phyloP scores from a whole-genome alignment of 495 filamentous ascomycete species.

The Penicillium egyptiacum region DNA sequence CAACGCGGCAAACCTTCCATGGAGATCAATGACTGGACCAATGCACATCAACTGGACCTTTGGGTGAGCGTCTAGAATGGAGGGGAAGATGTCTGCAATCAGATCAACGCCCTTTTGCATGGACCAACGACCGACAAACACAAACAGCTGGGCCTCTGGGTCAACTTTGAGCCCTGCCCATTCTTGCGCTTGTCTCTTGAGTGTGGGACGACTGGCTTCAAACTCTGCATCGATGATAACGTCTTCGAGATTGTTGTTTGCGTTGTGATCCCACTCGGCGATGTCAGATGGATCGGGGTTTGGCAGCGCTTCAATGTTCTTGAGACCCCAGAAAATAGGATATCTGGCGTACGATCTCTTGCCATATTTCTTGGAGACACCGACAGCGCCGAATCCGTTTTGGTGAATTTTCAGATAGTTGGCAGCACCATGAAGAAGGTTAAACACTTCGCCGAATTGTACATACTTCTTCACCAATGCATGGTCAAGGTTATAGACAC shows the following conservation, averaged over 20 bases:
- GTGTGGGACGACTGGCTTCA: conserved; percentile 56
- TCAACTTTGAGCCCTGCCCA: conserved; percentile 71
- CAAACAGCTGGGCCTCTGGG: conserved; percentile 68
- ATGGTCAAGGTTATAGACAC: conserved; percentile 60
- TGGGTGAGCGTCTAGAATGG: conserved; percentile 64
- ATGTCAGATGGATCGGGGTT: conserved; percentile 77
- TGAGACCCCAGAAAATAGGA: conserved; percentile 77
- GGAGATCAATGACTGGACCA: conserved; percentile 75
- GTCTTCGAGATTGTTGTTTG: conserved; percentile 45
- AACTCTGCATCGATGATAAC: conserved; percentile 56
- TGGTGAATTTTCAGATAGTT: conserved; percentile 74
- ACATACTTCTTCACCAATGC: conserved; percentile 43
- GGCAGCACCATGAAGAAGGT: conserved; percentile 69
- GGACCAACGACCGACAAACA: conserved; percentile 77
- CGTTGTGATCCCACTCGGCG: conserved; percentile 60
- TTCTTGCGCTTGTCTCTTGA: conserved; percentile 69
- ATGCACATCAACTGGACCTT: conserved; percentile 69
- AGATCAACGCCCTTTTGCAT: conserved; percentile 77
- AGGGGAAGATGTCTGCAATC: conserved; percentile 77
- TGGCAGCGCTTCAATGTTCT: conserved; percentile 67
- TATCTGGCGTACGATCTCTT: conserved; percentile 74
- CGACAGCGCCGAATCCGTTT: conserved; percentile 73
- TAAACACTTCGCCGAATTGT: conserved; percentile 67
- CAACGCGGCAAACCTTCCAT: conserved; percentile 73
- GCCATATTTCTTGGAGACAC: conserved; percentile 73